Evolutionary conservation across 495 filamentous ascomycete species (phyloP).

Genomic region (Aspergillus kassunensis): DNA sequence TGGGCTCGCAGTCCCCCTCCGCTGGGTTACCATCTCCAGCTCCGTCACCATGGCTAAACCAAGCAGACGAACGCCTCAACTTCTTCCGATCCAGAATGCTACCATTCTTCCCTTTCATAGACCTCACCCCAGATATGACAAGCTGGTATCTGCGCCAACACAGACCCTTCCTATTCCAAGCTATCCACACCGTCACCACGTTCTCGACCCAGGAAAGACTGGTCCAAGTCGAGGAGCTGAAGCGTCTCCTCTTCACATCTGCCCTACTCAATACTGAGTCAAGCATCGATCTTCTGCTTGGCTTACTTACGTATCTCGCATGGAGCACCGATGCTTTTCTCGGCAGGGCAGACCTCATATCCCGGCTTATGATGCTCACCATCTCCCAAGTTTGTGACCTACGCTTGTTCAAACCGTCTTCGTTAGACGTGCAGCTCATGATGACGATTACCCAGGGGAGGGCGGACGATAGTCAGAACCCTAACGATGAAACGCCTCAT

Average conservation of each 20-base stretch:
- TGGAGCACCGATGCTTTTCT: constrained; percentile 34
- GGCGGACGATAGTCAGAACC: constrained; percentile 7
- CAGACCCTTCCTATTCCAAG: constrained; percentile 22
- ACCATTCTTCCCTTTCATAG: constrained; percentile 40
- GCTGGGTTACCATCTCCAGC: no score
- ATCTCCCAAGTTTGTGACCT: constrained; percentile 28
- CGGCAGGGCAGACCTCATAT: constrained; percentile 23
- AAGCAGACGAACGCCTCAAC: constrained; percentile 34
- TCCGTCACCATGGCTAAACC: constrained; percentile 20
- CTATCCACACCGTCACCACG: constrained; percentile 23
- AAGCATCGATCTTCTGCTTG: constrained; percentile 27
- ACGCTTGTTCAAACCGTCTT: constrained; percentile 23
- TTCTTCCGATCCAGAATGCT: constrained; percentile 41
- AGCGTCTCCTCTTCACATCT: constrained; percentile 19
- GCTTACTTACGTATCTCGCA: constrained; percentile 26
- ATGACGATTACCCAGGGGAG: constrained; percentile 24
- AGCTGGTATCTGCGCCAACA: constrained; percentile 22
- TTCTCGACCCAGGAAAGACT: constrained; percentile 24
- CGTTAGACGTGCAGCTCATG: constrained; percentile 21
- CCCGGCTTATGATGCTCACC: constrained; percentile 29
- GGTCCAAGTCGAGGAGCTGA: constrained; percentile 20
- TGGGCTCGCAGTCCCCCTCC: not conserved
- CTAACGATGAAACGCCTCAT: constrained; percentile 9
- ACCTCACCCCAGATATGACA: constrained; percentile 18
- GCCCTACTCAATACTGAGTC: constrained; percentile 23